Evolutionary conservation across 2,329 filamentous ascomycete species (phyloP).

Genomic region (Camptophora hylomeconis): DNA sequence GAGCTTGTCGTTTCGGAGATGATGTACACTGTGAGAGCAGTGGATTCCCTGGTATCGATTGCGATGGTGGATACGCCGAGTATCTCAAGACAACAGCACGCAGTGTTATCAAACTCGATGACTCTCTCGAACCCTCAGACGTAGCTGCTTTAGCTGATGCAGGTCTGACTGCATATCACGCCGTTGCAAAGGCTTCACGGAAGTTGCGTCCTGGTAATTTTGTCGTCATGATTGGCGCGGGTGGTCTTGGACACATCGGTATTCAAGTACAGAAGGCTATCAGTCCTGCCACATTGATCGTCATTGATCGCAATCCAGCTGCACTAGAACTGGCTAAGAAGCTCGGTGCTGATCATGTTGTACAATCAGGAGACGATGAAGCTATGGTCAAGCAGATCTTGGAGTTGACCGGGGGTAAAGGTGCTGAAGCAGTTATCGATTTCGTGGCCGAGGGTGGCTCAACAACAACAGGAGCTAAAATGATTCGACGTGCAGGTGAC

Average conservation of each 20-base stretch:
- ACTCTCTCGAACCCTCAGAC: constrained; percentile 6
- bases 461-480: constrained; percentile 7
- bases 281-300: constrained; percentile 8
- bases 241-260: constrained; percentile 9
- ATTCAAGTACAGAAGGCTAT: constrained; percentile 10
- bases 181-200: constrained; percentile 7
- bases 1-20: constrained; percentile 8
- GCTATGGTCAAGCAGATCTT: constrained; percentile 8
- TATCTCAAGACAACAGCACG: constrained; percentile 7
- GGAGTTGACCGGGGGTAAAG: constrained; percentile 7
- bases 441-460: constrained; percentile 12
- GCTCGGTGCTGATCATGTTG: constrained; percentile 7
- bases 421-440: constrained; percentile 10
- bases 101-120: constrained; percentile 8
- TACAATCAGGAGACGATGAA: constrained; percentile 4
- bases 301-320: constrained; percentile 8
- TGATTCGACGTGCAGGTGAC: constrained; percentile 8
- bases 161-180: constrained; percentile 9
- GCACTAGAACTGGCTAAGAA: constrained; percentile 7
- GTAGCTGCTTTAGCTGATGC: constrained; percentile 9
- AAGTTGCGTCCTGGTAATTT: constrained; percentile 5
- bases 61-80: constrained; percentile 9
- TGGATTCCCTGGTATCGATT: constrained; percentile 6
- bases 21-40: constrained; percentile 9
- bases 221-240: constrained; percentile 10